Base-by-base conservation (phyloP, 371 early-diverging fungal species). In the Thermomucor indicae-seudaticae region DNA sequence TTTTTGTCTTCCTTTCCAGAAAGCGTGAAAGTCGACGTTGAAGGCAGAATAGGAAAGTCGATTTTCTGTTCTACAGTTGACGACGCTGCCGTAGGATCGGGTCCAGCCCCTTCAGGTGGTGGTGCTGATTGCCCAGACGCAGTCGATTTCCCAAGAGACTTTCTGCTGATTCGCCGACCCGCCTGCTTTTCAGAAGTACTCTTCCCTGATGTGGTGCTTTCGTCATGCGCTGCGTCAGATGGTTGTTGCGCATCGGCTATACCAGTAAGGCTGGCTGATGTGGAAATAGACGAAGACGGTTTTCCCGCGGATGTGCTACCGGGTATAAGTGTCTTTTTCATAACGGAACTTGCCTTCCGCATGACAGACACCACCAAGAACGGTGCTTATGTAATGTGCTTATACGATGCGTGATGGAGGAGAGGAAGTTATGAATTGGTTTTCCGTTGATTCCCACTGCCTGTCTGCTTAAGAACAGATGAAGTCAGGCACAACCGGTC, bases 41-140 rank as follows among this genome's bases (percentile, higher is more conserved):
- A 69, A 47, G 73, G 69, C 2, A 64, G 43, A 38, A 68, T 64
- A 43, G 60, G 60, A 31, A 63, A 44, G 43, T 72, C 72, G 10
- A 42, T 23, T 6, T 51, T 47, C 17, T 47, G n/a, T 28, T 47
- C 48, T 20, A n/a, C 43, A 12, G 16, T 32, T 17, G 54, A 53
- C 29, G 24, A 43, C 6, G 35, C 25, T 22, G 47, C 19, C 32
- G 43, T 10, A 14, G 25, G 38, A 45, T 44, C 53, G 83, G 90
- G 35, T 56, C 60, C 53, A 90, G 72, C 29, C 82, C 78, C 48
- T 86, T 78, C 31, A 16, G 22, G 24, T 23, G 16, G 28, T 24
- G 31, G 24, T 23, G 16, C 29, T 30, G 31, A 17, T 25, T n/a
- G 45, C 16, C 11, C 16, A 29, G n/a, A 30, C 17, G n/a, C 3